Conservation (phyloP, 352 stramenopile genomes). For the Aphanomyces stellatus region DNA sequence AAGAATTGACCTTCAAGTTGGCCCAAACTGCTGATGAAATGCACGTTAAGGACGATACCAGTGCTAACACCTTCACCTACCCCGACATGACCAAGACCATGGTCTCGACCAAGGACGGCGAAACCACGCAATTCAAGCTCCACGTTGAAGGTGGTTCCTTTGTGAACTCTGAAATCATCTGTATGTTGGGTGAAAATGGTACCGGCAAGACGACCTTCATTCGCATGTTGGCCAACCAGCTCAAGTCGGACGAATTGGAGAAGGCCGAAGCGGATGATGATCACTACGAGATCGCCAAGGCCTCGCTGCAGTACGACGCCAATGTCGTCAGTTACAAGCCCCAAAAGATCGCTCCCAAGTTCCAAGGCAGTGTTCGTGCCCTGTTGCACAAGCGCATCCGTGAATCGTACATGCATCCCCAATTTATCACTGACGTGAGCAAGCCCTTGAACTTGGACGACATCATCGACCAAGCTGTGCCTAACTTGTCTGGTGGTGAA, state of each 20-base stretch:
- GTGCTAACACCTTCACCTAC: constrained; percentile 92
- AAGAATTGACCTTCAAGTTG: constrained; percentile 98
- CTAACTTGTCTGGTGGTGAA: constrained; percentile 98
- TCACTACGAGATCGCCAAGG: constrained; percentile 62
- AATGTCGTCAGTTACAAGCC: constrained; percentile 97
- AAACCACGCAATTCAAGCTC: constrained; percentile 93
- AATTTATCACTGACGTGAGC: constrained; percentile 99
- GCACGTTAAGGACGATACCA: constrained; percentile 74
- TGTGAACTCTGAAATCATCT: constrained; percentile 99
- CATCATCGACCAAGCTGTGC: constrained; percentile 98
- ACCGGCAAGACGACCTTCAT: constrained; percentile 99
- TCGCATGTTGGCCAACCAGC: constrained; percentile 97
- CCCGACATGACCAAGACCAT: constrained; percentile 98
- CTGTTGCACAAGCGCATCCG: constrained; percentile 97
- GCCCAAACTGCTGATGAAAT: constrained; percentile 89
- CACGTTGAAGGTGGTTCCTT: constrained; percentile 97
- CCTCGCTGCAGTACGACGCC: constrained; percentile 70
- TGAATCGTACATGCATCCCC: constrained; percentile 95
- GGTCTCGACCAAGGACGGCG: constrained; percentile 78
- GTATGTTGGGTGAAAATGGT: constrained; percentile 98
- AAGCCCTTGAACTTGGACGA: constrained; percentile 97
- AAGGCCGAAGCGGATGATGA: constrained; percentile 60
- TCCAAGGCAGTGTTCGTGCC: constrained; percentile 94
- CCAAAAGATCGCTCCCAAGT: constrained; percentile 97
- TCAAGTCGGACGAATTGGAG: constrained; percentile 97